Evolutionary conservation across 192 early-diverging fungal genomes (phyloP), one percentile per base, ranked within the genome.

Genomic region (Backusella psychrophila): DNA sequence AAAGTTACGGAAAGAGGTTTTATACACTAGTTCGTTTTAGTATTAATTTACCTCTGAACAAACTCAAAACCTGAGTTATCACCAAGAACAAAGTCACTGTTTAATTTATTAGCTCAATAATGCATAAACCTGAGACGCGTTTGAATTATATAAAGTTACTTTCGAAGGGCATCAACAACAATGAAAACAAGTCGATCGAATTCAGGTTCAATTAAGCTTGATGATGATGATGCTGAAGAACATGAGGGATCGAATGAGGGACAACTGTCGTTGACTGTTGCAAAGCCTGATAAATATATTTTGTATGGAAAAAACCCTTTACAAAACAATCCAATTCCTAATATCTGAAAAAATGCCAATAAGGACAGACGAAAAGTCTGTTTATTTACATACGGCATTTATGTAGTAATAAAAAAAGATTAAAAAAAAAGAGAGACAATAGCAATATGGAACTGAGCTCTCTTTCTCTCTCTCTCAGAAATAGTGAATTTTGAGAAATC

Each of bases 271-370:
- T 85, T 73, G 5, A 69, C 31, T 0, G 83, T 82, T 9, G 92
- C 88, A 78, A 91, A 91, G 19, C 90, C 89, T 0, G 89, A 84
- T 14, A 92, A 83, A 77, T 84, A 88, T 23, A 82, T 85, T 71
- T 94, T 94, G 82, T 94, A 94, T 9, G 93, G 93, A 70, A 94
- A 94, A 73, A 94, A 93, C 3, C 92, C 93, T 74, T 89, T 90
- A 71, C 85, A 83, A 75, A 94, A 94, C 44, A 90, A 78, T 19
- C 80, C 82, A 38, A 94, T 72, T 2, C 92, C 92, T 7, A 87
- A 75, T 14, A 92, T 75, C 80, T 94, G 91, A 12, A 91, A 35
- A 44, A 75, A 66, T 11, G 74, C 74, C 14, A 83, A 49, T 39
- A 46, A 7, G 67, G 65, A n/a, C 14, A 67, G 33, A 66, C 29